phyloP scores from a whole-genome alignment of 768 basidiomycete species.

The Trametes cubensis region DNA sequence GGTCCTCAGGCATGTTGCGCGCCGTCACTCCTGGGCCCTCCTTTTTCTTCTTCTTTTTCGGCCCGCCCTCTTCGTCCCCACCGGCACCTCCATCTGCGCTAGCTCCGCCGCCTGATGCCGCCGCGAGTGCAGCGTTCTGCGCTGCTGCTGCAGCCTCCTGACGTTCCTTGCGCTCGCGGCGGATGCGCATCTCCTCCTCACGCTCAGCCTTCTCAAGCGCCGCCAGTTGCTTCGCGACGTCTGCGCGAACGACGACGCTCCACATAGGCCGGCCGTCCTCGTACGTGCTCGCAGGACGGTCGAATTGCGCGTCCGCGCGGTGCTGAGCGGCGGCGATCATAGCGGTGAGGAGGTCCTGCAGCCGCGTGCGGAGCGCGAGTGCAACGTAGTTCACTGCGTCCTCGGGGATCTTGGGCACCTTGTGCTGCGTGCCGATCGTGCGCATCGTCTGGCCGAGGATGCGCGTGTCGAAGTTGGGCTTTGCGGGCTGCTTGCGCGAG shows the following conservation, averaged over 20 bases:
- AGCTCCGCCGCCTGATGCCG: conserved; percentile 53
- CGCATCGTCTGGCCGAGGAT: conserved; percentile 71
- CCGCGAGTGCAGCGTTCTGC: conserved; percentile 52
- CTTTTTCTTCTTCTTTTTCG: conserved; percentile 78
- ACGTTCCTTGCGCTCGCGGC: conserved; percentile 79
- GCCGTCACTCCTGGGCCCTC: conserved; percentile 85
- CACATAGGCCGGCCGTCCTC: conserved; percentile 78
- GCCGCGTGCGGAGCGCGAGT: conserved; percentile 72
- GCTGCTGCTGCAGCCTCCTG: conserved; percentile 73
- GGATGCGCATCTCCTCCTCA: conserved; percentile 77
- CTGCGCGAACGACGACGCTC: conserved; percentile 74
- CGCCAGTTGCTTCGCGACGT: conserved; percentile 76
- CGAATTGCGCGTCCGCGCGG: conserved; percentile 71
- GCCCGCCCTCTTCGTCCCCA: conserved; percentile 54
- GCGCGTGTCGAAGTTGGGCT: conserved; percentile 69
- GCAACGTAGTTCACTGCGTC: conserved; percentile 79
- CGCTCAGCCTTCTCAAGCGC: conserved; percentile 78
- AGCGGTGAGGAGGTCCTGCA: conserved; percentile 66
- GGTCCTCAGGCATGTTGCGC: conserved; percentile 89
- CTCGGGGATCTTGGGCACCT: conserved; percentile 66
- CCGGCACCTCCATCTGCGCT: conserved; percentile 34
- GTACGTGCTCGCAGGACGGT: conserved; percentile 66
- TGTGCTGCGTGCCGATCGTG: conserved; percentile 65
- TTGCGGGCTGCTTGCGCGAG: conserved; percentile 71
- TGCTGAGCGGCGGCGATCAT: conserved; percentile 73